These are phyloP conservation scores for Scedosporium dehoogii DNA, from an alignment of 2,329 filamentous ascomycete genomes.

Conservation along the genomic window DNA sequence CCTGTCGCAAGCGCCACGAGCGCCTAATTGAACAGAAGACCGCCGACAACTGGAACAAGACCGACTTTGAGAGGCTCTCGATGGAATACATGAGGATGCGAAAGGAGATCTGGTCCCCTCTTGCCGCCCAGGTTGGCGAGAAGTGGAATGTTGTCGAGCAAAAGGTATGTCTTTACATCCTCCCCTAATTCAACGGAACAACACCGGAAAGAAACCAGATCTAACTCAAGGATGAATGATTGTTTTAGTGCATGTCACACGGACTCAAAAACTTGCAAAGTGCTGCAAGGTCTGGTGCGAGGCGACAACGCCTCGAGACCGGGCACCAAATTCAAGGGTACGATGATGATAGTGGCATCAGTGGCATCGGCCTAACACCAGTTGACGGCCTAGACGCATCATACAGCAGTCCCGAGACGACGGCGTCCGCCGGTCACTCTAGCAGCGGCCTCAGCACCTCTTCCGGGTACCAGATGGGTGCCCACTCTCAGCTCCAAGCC, in stretches of 20 bases:
- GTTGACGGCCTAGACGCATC: constrained; percentile 49
- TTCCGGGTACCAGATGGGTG: constrained; percentile 10
- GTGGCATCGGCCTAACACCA: constrained; percentile 47
- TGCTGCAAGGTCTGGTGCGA: constrained; percentile 53
- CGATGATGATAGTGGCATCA: constrained; percentile 65
- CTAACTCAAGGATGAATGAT: constrained; percentile 9
- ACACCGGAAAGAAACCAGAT: background rate
- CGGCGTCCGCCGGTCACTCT: constrained; percentile 29
- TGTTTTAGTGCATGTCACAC: constrained; percentile 65
- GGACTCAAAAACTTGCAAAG: constrained; percentile 73
- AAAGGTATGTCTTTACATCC: constrained; percentile 35
- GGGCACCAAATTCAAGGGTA: constrained; percentile 35
- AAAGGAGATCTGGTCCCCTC: constrained; percentile 69
- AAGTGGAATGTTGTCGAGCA: constrained; percentile 64
- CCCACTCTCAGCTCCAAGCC: constrained; percentile 12
- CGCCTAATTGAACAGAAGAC: constrained; percentile 67
- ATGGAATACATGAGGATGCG: constrained; percentile 71
- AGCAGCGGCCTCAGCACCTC: constrained; percentile 16
- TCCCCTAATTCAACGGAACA: background rate
- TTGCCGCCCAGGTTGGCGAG: constrained; percentile 69
- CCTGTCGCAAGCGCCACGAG: constrained; percentile 83
- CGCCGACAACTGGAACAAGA: constrained; percentile 68
- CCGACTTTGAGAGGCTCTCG: constrained; percentile 64
- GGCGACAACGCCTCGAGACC: constrained; percentile 51
- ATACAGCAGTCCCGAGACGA: constrained; percentile 45